A percentile compares a stretch with the other conserved stretches of the same genome.
Evolutionary conservation across 495 filamentous ascomycete genomes (phyloP).

Genomic region (Evansstolkia leycettana): DNA sequence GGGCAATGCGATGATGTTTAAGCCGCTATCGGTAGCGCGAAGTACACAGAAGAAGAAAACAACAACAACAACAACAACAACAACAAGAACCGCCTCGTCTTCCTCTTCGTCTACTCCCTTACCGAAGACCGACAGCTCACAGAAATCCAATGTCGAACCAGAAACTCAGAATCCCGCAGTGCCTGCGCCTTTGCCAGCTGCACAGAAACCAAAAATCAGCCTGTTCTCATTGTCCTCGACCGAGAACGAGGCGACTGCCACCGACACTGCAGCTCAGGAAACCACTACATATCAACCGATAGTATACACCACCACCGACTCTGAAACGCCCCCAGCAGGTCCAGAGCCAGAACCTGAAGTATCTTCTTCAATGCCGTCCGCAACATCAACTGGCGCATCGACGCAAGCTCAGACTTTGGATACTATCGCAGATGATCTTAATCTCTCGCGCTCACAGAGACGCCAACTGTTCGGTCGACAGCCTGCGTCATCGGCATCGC

Average conservation of each 20-base stretch:
- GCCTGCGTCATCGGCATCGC: slow-evolving; percentile 21
- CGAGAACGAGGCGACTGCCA: slow-evolving; percentile 7
- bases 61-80: slow-evolving; percentile 5
- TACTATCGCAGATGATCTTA: slow-evolving; percentile 57
- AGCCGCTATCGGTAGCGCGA: slow-evolving; percentile 66
- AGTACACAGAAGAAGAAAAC: slow-evolving; percentile 57
- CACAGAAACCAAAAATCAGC: slow-evolving; percentile 42
- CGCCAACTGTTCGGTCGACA: slow-evolving; percentile 75
- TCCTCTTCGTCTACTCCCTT: no score
- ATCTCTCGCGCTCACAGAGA: slow-evolving; percentile 57
- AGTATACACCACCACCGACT: slow-evolving; percentile 25
- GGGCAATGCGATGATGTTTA: slow-evolving; percentile 77
- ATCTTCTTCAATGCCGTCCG: slow-evolving; percentile 1
- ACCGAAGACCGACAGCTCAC: no score
- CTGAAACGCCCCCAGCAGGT: slow-evolving; percentile 13
- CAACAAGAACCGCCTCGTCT: slow-evolving; percentile 1
- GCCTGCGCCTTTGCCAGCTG: slow-evolving; percentile 11
- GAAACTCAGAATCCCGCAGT: no score
- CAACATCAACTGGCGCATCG: slow-evolving; percentile 6
- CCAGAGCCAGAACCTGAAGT: slow-evolving; percentile 11
- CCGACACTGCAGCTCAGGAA: slow-evolving; percentile 6
- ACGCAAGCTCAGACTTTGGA: slow-evolving; percentile 36
- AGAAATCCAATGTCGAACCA: no score
- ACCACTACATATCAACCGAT: slow-evolving; percentile 35
- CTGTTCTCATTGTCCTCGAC: slow-evolving; percentile 44